Base-by-base conservation (phyloP, 1,139 yeast species). In the Taiozyma sp. region DNA sequence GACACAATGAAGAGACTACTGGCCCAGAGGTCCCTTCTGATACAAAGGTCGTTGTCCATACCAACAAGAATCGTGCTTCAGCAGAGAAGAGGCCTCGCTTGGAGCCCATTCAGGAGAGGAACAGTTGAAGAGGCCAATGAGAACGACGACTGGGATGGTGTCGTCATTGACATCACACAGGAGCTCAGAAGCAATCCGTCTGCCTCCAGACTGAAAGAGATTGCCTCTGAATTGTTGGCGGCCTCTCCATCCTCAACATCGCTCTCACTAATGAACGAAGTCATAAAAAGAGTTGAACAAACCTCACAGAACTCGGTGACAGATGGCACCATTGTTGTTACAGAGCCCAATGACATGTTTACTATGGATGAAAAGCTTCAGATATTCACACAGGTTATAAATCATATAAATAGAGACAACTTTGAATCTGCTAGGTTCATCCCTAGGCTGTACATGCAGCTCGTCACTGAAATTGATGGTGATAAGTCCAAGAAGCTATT, bases 381-480 rank as follows among this genome's bases (percentile, higher is more conserved):
- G 6, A 30, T 60, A 8, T 59, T 46, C 42, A 13, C 16, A 4
- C 45, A 47, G 19, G 59, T 57, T 27, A 43, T 54, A 19, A 45
- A 36, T 2, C 22, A 48, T 19, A 46, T 58, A 16, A 45, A 54
- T 3, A 45, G 34, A 8, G 51, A 50, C 5, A 60, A 58, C 47
- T 60, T 52, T 47, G 45, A 53, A 24, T 47, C 58, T 16, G 64
- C 64, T 1, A 49, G 61, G 14, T 60, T 60, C 34, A 48, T 60
- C 3, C 64, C 64, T 2, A 34, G 61, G 6, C 23, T 60, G 19
- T 60, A 59, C 48, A 49, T 60, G 2, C 57, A 57, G 16, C 44
- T 59, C 39, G 29, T 56, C 14, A 47, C 48, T n/a, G 23, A 43
- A 9, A 54, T 53, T 3, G 16, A 42, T 8, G 39, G 19, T 1